phyloP scores from a whole-genome alignment of 2,329 filamentous ascomycete species.

The Colletotrichum magnum region DNA sequence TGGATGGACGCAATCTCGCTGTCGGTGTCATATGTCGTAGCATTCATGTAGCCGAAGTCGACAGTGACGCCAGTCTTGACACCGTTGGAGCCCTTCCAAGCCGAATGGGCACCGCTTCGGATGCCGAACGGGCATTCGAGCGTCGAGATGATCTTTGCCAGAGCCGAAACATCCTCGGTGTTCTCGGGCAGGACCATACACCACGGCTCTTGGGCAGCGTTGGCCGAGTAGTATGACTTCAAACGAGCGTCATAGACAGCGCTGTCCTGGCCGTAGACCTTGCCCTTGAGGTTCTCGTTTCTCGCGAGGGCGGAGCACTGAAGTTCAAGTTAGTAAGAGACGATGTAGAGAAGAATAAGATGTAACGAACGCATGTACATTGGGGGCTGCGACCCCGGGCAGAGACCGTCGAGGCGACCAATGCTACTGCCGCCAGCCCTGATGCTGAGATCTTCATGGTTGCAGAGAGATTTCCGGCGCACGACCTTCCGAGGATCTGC shows the following conservation, averaged over 20 bases:
- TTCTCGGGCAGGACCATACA: conserved; percentile 32
- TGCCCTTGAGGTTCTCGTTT: conserved; percentile 40
- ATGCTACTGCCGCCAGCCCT: conserved; percentile 16
- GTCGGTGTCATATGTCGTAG: conserved; percentile 47
- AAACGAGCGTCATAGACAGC: conserved; percentile 26
- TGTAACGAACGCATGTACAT: conserved; percentile 16
- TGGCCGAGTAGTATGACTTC: conserved; percentile 35
- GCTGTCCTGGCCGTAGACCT: conserved; percentile 17
- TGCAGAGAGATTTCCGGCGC: background rate
- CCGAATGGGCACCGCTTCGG: conserved; percentile 32
- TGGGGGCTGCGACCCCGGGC: conserved; percentile 21
- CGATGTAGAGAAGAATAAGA: too few species aligned
- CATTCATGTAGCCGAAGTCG: conserved; percentile 46
- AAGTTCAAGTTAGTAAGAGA: conserved; percentile 3
- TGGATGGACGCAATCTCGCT: conserved; percentile 49
- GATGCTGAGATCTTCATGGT: conserved; percentile 27
- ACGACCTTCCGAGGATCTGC: conserved; percentile 6
- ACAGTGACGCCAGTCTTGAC: conserved; percentile 33
- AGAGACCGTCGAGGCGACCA: conserved; percentile 8
- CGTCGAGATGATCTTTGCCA: conserved; percentile 43
- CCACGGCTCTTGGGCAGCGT: conserved; percentile 28
- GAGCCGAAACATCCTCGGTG: conserved; percentile 36
- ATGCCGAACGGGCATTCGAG: conserved; percentile 28
- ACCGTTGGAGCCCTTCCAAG: conserved; percentile 24
- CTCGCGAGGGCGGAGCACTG: conserved; percentile 45